Conservation (phyloP, 2,329 filamentous ascomycete species). For the Trichocomaceae sp. region DNA sequence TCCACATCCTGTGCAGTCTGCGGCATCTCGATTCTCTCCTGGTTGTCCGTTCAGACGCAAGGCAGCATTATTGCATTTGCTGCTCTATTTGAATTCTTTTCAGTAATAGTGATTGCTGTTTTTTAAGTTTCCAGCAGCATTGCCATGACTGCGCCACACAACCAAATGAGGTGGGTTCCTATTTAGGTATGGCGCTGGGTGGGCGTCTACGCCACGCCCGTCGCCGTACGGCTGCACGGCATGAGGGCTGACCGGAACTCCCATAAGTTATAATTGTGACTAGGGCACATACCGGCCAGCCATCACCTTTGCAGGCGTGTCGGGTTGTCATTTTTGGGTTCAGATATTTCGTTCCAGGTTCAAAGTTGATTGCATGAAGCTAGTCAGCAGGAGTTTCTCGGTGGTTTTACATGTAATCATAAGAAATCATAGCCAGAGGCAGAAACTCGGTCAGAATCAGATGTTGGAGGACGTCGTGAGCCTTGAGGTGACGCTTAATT, state of each 20-base stretch:
- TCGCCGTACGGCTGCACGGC: too few species aligned
- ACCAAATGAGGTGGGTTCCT: slow-evolving; percentile 17
- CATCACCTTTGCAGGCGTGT: slow-evolving; percentile 28
- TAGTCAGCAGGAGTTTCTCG: not conserved
- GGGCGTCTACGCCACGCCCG: too few species aligned
- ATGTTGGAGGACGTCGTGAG: too few species aligned
- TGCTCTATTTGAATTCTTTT: slow-evolving; percentile 28
- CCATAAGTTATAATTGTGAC: slow-evolving; percentile 41
- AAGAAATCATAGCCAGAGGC: too few species aligned
- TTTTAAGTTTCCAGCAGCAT: slow-evolving; percentile 14
- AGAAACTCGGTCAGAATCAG: too few species aligned
- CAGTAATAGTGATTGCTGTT: slow-evolving; percentile 28
- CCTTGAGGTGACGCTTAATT: too few species aligned
- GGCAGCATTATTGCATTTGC: slow-evolving; percentile 27
- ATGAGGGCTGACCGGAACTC: slow-evolving; percentile 44
- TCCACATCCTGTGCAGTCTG: slow-evolving; percentile 19
- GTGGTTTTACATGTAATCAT: not conserved
- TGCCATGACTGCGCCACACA: slow-evolving; percentile 13
- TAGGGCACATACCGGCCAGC: slow-evolving; percentile 33
- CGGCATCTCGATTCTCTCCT: slow-evolving; percentile 26
- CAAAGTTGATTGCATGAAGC: slow-evolving; percentile 1
- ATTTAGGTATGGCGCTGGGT: slow-evolving; percentile 20
- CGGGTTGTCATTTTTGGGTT: slow-evolving; percentile 3
- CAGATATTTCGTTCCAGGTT: slow-evolving; percentile 1
- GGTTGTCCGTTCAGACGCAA: slow-evolving; percentile 20